phyloP scores from a whole-genome alignment of 2,329 filamentous ascomycete species.

The Fusarium bulbicola region DNA sequence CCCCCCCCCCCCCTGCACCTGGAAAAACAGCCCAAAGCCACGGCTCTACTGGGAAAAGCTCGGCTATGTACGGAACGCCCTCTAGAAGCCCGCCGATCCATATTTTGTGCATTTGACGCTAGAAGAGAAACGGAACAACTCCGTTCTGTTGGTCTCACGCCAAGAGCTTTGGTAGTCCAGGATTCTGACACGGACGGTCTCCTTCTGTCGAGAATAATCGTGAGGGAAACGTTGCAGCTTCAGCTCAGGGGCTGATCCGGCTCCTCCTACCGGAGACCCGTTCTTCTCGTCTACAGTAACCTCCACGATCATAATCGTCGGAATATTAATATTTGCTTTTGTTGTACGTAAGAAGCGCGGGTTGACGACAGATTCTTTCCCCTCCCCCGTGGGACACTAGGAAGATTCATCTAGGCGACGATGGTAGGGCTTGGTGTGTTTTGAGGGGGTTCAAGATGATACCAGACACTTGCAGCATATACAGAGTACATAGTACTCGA shows the following conservation, averaged over 20 bases:
- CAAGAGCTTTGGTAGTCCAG: not conserved
- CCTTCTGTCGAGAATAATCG: not conserved
- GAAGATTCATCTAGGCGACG: not conserved
- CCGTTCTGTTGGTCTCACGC: conserved; percentile 15
- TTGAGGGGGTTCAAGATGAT: not conserved
- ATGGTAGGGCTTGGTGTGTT: conserved; percentile 11
- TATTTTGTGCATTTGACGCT: conserved; percentile 29
- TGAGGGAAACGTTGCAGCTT: not conserved
- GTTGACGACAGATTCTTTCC: not conserved
- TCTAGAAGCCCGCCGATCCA: conserved; percentile 29
- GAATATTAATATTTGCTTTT: not conserved
- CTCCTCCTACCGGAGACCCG: conserved; percentile 5
- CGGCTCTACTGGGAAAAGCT: conserved; percentile 25
- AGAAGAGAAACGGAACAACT: conserved; percentile 27
- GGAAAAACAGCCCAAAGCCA: not conserved
- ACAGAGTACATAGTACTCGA: not conserved
- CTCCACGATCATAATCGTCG: not conserved
- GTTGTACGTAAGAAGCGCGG: conserved; percentile 5
- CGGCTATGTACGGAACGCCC: conserved; percentile 20
- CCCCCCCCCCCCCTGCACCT: not conserved
- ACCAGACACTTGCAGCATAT: not conserved
- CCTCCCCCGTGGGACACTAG: conserved; percentile 11
- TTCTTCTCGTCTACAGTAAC: not conserved
- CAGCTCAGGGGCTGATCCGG: conserved; percentile 17
- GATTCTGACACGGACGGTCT: not conserved